Evolutionary conservation across 208 protist species (phyloP), one percentile per base, ranked within the genome.

Genomic region (Leishmania turanica): DNA sequence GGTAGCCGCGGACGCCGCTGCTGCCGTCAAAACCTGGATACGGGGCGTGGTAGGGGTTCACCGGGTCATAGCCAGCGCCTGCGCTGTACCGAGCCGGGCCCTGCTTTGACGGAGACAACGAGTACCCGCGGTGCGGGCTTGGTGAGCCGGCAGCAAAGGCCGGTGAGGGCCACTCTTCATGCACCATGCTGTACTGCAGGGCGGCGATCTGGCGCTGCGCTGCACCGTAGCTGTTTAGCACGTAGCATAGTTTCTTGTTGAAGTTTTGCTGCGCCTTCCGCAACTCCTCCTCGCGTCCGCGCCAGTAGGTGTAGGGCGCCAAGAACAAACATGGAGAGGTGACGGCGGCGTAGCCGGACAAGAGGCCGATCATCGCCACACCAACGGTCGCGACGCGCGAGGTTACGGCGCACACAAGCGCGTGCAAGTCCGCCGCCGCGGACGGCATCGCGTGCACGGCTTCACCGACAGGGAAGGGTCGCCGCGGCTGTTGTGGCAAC

Each of bases 331-430:
- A 89, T 1, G 94, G 92, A 6, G 92, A 92, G 31, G 86, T 91
- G 42, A 95, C 49, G 51, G 92, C 89, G 24, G 94, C 94, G 78
- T 94, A 96, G 65, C 94, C 94, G 3, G 84, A 86, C 47, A 97
- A 89, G 15, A 95, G 75, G 15, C 94, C 92, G 19, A 92, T 90
- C 60, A 90, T 77, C 27, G 88, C 76, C 31, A 96, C 90, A 24
- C 94, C 94, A 21, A 90, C 56, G 17, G 84, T 80, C 31, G 90
- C 90, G 17, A 95, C 83, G 13, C 77, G 79, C 3, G 84, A 77
- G 9, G 87, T 78, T 31, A 91, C 24, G 4, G 79, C 75, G 21
- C 71, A 66, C 62, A 92, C 79, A 27, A 72, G 27, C 13, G 21
- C 62, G 24, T n/a, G 27, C 80, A 82, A 13, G 40, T 76, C 74